These are phyloP conservation scores for Nakataea oryzae DNA, from an alignment of 2,329 filamentous ascomycete genomes.

Conservation along the genomic window DNA sequence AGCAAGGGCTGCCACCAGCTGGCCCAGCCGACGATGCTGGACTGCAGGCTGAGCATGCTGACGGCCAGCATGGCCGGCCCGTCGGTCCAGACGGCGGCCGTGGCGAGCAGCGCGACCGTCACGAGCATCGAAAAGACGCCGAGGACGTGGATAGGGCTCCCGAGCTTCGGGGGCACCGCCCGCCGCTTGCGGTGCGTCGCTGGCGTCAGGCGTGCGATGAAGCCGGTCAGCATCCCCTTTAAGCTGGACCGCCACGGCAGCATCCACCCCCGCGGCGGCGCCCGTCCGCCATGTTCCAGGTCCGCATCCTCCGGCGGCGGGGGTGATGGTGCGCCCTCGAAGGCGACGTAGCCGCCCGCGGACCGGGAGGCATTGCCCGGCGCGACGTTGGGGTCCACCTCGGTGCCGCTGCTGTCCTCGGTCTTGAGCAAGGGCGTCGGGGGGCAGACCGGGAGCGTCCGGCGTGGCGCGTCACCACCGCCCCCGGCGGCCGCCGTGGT, in stretches of 20 bases:
- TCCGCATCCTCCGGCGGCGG: slow-evolving; percentile 10
- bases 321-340: slow-evolving; percentile 7
- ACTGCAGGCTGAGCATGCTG: slow-evolving; percentile 38
- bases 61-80: slow-evolving; percentile 42
- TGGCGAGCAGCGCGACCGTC: slow-evolving; percentile 34
- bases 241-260: slow-evolving; percentile 22
- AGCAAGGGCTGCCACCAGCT: slow-evolving; percentile 47
- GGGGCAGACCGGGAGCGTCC: not conserved
- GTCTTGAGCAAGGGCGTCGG: not conserved
- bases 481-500: not conserved
- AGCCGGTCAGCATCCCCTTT: slow-evolving; percentile 29
- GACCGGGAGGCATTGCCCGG: slow-evolving; percentile 1
- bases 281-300: not conserved
- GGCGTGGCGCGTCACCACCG: not conserved
- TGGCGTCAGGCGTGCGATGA: slow-evolving; percentile 30
- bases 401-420: not conserved
- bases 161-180: slow-evolving; percentile 34
- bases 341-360: slow-evolving; percentile 8
- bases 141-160: slow-evolving; percentile 43
- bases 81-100: slow-evolving; percentile 31
- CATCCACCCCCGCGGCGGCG: not conserved
- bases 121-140: slow-evolving; percentile 38
- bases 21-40: slow-evolving; percentile 43
- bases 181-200: slow-evolving; percentile 26
- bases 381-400: not conserved